Conservation (phyloP, 441 rosid genomes). For the Arabidopsis lyrata region DNA sequence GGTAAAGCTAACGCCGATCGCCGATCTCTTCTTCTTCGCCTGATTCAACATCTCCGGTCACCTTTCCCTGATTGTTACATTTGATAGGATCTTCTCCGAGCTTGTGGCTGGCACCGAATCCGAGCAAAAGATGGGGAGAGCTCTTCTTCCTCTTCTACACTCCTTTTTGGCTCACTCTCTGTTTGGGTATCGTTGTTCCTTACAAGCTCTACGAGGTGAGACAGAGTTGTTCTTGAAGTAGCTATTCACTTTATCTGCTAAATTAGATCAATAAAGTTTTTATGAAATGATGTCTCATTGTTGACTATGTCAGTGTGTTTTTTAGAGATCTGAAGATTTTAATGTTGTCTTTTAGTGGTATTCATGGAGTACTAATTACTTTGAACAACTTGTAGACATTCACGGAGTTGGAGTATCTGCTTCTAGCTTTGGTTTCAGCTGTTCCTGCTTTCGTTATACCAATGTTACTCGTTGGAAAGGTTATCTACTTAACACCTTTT, state of each 20-base stretch:
- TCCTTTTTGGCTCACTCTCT: conserved; percentile 97
- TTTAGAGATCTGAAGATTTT: conserved; percentile 4
- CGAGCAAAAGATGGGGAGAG: conserved; percentile 97
- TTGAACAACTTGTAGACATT: conserved; percentile 60
- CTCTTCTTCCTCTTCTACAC: conserved; percentile 90
- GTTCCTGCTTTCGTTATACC: conserved; percentile 89
- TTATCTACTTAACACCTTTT: background rate
- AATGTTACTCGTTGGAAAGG: conserved; percentile 73
- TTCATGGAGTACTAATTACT: background rate
- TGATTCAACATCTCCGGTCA: no score
- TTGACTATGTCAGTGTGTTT: background rate
- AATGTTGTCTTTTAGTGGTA: background rate
- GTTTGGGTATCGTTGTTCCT: conserved; percentile 87
- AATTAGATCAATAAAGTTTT: background rate
- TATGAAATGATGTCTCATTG: no score
- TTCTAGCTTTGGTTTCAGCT: conserved; percentile 79
- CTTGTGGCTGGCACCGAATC: conserved; percentile 81
- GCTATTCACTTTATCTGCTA: background rate
- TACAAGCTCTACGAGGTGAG: conserved; percentile 87
- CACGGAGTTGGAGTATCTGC: conserved; percentile 89
- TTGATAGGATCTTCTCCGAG: conserved; percentile 39
- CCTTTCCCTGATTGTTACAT: no score
- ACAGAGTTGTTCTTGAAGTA: background rate
- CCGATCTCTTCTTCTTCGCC: no score
- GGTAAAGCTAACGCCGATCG: no score